Evolutionary conservation across 2,329 filamentous ascomycete species (phyloP).

Genomic region (Diaporthe capsici): DNA sequence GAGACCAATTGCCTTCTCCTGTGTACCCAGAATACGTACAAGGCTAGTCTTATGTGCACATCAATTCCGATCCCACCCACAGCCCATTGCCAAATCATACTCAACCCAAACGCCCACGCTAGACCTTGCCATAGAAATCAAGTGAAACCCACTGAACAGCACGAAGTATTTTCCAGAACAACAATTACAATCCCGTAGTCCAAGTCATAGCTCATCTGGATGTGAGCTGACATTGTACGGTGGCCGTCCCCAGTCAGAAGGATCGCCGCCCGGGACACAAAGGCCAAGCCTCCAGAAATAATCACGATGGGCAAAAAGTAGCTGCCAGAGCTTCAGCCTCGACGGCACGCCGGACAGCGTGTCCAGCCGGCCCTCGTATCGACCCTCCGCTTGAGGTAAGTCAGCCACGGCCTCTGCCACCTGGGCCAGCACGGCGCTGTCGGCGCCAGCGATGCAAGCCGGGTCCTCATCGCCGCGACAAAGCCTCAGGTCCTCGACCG

Average conservation of each 20-base stretch:
- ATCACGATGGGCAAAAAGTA: conserved; percentile 94
- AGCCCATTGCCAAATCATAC: background rate
- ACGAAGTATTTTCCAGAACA: background rate
- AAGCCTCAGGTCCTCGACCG: conserved; percentile 74
- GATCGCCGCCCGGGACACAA: conserved; percentile 86
- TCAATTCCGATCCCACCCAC: background rate
- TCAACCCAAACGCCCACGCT: conserved; percentile 25
- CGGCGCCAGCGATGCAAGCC: conserved; percentile 77
- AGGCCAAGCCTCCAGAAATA: conserved; percentile 96
- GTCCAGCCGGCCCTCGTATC: conserved; percentile 45
- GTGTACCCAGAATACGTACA: background rate
- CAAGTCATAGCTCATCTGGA: conserved; percentile 56
- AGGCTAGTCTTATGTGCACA: background rate
- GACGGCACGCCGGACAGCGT: conserved; percentile 72
- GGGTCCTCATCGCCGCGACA: conserved; percentile 82
- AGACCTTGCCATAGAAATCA: background rate
- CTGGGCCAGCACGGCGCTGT: conserved; percentile 47
- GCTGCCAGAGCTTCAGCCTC: conserved; percentile 85
- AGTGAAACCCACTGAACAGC: background rate
- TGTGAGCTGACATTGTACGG: conserved; percentile 56
- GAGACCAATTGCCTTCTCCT: background rate
- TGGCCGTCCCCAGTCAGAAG: conserved; percentile 74
- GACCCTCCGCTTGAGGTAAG: background rate
- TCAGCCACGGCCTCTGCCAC: conserved; percentile 44
- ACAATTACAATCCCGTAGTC: conserved; percentile 16